Evolutionary conservation across 208 protist species (phyloP).

Genomic region (Jaenimonas drosophilae): DNA sequence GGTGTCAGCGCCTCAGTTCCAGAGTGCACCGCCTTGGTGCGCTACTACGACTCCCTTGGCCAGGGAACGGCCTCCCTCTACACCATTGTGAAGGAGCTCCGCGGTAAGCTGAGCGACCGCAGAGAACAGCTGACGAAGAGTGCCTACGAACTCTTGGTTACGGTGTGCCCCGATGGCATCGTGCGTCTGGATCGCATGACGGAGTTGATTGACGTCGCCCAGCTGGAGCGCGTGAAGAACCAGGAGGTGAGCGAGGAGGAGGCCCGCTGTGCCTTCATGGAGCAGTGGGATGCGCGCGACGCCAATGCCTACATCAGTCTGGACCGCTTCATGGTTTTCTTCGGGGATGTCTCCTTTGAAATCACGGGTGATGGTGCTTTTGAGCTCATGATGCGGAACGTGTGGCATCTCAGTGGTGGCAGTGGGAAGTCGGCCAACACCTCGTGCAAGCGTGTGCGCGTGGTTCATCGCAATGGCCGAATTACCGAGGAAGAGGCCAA

Average conservation of each 20-base stretch:
- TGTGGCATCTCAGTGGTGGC: constrained; percentile 88
- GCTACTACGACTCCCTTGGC: constrained; percentile 47
- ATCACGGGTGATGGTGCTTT: constrained; percentile 64
- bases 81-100: constrained; percentile 42
- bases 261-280: constrained; percentile 37
- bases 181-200: constrained; percentile 31
- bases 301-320: constrained; percentile 27
- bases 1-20: constrained; percentile 21
- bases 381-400: constrained; percentile 78
- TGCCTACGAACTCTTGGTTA: constrained; percentile 57
- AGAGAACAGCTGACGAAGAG: constrained; percentile 45
- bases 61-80: constrained; percentile 24
- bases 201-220: constrained; percentile 50
- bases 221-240: constrained; percentile 29
- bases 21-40: constrained; percentile 65
- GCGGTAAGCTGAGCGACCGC: constrained; percentile 58
- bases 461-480: constrained; percentile 75
- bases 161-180: constrained; percentile 21
- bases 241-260: constrained; percentile 27
- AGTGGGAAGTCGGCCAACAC: constrained; percentile 68
- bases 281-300: constrained; percentile 43
- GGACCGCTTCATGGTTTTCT: constrained; percentile 53
- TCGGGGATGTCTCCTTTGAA: constrained; percentile 73
- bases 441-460: constrained; percentile 74
- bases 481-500: constrained; percentile 72